A percentile compares a stretch with the other conserved stretches of the same genome.
Evolutionary conservation across 495 filamentous ascomycete species (phyloP).

Genomic region (Hypoxylon fragiforme): DNA sequence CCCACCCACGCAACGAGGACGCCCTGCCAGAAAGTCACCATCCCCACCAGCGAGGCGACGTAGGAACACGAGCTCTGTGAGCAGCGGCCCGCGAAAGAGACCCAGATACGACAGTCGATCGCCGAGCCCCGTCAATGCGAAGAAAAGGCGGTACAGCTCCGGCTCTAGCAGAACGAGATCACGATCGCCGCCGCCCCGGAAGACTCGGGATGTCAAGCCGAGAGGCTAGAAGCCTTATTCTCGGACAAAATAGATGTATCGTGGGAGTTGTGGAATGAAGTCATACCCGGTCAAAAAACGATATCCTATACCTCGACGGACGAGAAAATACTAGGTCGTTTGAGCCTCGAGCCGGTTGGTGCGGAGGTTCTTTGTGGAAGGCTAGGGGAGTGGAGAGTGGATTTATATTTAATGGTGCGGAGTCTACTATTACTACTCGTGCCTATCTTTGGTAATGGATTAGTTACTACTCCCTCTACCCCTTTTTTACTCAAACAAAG

Average conservation of each 20-base stretch:
- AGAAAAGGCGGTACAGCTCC: constrained; percentile 38
- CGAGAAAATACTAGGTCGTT: too few relatives aligned
- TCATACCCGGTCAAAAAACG: too few relatives aligned
- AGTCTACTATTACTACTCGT: too few relatives aligned
- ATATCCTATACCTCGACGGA: too few relatives aligned
- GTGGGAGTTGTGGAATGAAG: too few relatives aligned
- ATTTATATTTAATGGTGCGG: too few relatives aligned
- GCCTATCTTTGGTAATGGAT: too few relatives aligned
- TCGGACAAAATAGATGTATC: background rate
- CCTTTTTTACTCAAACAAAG: too few relatives aligned
- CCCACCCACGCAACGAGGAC: constrained; percentile 17
- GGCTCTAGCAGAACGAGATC: constrained; percentile 29
- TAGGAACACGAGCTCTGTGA: constrained; percentile 23
- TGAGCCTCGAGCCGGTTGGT: too few relatives aligned
- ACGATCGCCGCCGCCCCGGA: constrained; percentile 19
- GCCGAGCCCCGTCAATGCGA: constrained; percentile 16
- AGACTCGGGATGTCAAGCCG: constrained; percentile 13
- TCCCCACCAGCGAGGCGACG: constrained; percentile 19
- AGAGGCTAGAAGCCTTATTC: constrained; percentile 10
- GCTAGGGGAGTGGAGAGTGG: too few relatives aligned
- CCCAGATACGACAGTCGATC: constrained; percentile 23
- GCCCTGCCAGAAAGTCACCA: constrained; percentile 8
- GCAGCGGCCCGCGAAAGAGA: constrained; percentile 26
- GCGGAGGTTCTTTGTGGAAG: too few relatives aligned
- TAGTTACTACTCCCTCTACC: too few relatives aligned